Percentiles rank a stretch among this genome's conserved stretches.
Conservation (phyloP, 768 basidiomycete genomes). For the Leucosporidium yakuticum region DNA sequence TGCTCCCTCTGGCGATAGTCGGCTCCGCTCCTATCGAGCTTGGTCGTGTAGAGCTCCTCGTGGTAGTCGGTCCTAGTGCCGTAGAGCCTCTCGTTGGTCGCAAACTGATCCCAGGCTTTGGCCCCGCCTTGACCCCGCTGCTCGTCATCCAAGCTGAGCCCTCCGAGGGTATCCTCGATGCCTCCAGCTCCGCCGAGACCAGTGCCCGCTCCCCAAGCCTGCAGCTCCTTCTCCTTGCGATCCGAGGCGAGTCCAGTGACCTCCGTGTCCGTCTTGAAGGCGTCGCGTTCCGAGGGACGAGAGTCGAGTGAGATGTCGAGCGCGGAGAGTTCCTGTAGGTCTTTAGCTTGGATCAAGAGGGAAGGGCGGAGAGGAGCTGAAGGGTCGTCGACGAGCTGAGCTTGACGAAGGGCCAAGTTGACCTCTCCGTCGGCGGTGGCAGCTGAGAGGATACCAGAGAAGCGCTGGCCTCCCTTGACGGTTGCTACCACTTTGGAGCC, state of each 20-base stretch:
- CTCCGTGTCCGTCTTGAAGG: constrained; percentile 42
- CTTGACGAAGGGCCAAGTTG: constrained; percentile 35
- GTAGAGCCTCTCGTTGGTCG: constrained; percentile 84
- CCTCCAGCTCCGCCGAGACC: background rate
- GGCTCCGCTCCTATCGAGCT: constrained; percentile 70
- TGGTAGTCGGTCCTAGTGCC: constrained; percentile 87
- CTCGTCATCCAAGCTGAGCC: constrained; percentile 13
- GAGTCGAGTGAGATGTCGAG: constrained; percentile 27
- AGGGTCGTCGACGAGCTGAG: constrained; percentile 15
- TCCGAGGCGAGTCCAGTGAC: constrained; percentile 34
- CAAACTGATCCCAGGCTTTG: constrained; percentile 82
- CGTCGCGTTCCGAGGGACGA: background rate
- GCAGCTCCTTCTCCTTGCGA: constrained; percentile 30
- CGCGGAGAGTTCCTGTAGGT: constrained; percentile 33
- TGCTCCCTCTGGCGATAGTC: constrained; percentile 86
- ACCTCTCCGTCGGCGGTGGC: constrained; percentile 31
- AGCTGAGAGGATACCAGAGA: constrained; percentile 35
- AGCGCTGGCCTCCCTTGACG: constrained; percentile 18
- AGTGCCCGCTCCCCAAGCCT: constrained; percentile 22
- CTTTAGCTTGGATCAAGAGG: constrained; percentile 33
- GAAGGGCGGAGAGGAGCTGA: constrained; percentile 17
- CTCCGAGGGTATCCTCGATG: constrained; percentile 2
- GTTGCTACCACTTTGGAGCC: constrained; percentile 33
- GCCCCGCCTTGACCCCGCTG: background rate
- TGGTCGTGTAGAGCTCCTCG: constrained; percentile 92